A percentile compares a stretch with the other conserved stretches of the same genome.
Evolutionary conservation across 257 asterid genomes (phyloP).

Genomic region (Paraleonurus japonicus): DNA sequence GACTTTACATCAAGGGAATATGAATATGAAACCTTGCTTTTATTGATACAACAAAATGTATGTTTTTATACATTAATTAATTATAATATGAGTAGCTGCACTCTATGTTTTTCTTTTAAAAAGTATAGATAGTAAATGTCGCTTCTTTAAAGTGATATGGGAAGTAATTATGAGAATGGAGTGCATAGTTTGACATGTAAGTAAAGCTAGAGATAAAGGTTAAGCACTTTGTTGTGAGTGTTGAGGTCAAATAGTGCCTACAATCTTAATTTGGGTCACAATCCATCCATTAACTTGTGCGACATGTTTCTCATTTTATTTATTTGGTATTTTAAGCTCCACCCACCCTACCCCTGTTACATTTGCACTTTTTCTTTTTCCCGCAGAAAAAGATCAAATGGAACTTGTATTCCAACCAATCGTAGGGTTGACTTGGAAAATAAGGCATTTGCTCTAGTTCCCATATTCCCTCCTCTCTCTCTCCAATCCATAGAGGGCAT

Average conservation of each 20-base stretch:
- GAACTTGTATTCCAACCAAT: slow-evolving; percentile 24
- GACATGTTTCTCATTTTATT: not conserved
- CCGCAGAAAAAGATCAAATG: slow-evolving; percentile 9
- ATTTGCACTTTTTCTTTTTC: slow-evolving; percentile 15
- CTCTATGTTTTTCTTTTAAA: no score
- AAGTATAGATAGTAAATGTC: no score
- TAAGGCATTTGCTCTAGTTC: not conserved
- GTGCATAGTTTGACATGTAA: not conserved
- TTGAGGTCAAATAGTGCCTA: not conserved
- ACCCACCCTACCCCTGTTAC: not conserved
- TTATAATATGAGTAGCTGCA: no score
- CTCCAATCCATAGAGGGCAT: no score
- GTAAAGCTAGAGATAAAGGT: slow-evolving; percentile 15
- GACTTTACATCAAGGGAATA: not conserved
- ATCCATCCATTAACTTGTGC: slow-evolving; percentile 7
- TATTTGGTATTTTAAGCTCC: not conserved
- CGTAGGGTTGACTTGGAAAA: slow-evolving; percentile 24
- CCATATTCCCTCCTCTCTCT: not conserved
- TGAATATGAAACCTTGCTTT: slow-evolving; percentile 17
- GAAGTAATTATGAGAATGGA: not conserved
- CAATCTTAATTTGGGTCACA: not conserved
- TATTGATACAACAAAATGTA: not conserved
- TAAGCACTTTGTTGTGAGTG: slow-evolving; percentile 1
- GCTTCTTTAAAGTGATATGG: not conserved
- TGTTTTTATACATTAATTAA: not conserved